Percentiles rank a stretch among this genome's conserved stretches.
These are phyloP conservation scores for Didymella keratinophila DNA, from an alignment of 2,329 filamentous ascomycete genomes.

Conservation along the genomic window DNA sequence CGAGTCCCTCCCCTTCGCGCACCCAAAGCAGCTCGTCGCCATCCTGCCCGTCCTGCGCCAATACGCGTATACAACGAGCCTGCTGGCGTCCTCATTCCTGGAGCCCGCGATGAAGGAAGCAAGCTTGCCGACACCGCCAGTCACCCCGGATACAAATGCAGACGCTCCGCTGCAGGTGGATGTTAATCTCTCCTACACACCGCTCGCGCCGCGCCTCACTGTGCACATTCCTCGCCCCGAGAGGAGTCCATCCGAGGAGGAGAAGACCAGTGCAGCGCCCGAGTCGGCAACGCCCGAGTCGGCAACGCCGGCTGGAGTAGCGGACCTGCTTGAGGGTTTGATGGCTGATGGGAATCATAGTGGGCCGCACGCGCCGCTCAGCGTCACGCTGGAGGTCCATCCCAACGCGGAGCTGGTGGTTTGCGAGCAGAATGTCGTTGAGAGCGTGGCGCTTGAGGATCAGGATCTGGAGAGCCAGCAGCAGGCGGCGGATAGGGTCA, in stretches of 20 bases:
- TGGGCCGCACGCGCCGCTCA: slow-evolving; percentile 53
- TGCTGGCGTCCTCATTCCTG: slow-evolving; percentile 69
- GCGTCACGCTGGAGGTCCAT: slow-evolving; percentile 66
- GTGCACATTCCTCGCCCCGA: slow-evolving; percentile 42
- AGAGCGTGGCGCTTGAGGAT: slow-evolving; percentile 17
- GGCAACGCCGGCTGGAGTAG: slow-evolving; percentile 19
- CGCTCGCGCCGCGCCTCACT: slow-evolving; percentile 44
- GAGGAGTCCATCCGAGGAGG: no score
- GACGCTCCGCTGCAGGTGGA: slow-evolving; percentile 35
- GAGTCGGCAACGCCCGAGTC: slow-evolving; percentile 1
- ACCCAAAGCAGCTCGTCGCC: slow-evolving; percentile 77
- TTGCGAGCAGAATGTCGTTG: slow-evolving; percentile 62
- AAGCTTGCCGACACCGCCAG: slow-evolving; percentile 28
- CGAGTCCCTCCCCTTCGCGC: slow-evolving; percentile 75
- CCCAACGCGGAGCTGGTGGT: slow-evolving; percentile 67
- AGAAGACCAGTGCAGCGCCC: not conserved
- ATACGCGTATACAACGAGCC: slow-evolving; percentile 72
- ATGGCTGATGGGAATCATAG: slow-evolving; percentile 24
- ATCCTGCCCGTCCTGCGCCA: slow-evolving; percentile 77
- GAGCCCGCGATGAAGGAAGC: slow-evolving; percentile 18
- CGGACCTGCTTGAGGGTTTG: slow-evolving; percentile 31
- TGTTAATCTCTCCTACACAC: slow-evolving; percentile 42
- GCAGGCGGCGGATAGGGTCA: slow-evolving; percentile 33
- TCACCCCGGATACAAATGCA: slow-evolving; percentile 2
- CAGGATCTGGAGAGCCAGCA: slow-evolving; percentile 42